phyloP scores from a whole-genome alignment of 2,329 filamentous ascomycete species.

The Scolecobasidium constrictum region DNA sequence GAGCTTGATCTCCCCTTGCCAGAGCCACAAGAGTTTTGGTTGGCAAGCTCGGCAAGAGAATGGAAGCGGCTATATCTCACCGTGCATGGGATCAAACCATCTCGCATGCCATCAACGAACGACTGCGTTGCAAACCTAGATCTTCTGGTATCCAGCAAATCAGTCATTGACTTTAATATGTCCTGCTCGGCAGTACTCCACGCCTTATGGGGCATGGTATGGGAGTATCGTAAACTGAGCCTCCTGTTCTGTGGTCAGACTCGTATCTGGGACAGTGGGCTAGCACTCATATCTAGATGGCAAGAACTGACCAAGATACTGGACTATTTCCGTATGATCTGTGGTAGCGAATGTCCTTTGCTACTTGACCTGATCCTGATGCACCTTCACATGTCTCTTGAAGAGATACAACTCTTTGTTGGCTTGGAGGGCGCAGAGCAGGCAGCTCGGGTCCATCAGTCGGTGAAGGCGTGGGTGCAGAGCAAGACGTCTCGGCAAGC shows the following conservation, averaged over 20 bases:
- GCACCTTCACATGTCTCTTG: conserved; percentile 53
- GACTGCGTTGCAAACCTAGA: conserved; percentile 36
- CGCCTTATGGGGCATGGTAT: conserved; percentile 54
- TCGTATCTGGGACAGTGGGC: too few species aligned
- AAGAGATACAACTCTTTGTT: conserved; percentile 56
- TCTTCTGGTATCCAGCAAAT: conserved; percentile 37
- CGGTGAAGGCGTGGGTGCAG: conserved; percentile 48
- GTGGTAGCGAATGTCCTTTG: conserved; percentile 13
- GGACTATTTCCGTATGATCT: background rate
- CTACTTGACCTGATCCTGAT: conserved; percentile 45
- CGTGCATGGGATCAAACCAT: conserved; percentile 18
- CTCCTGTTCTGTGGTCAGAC: background rate
- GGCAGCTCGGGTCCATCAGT: conserved; percentile 47
- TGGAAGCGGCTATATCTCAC: conserved; percentile 54
- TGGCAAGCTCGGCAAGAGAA: conserved; percentile 48
- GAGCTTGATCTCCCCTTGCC: conserved; percentile 59
- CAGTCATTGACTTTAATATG: conserved; percentile 44
- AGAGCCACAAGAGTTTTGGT: conserved; percentile 52
- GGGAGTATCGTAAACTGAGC: conserved; percentile 52
- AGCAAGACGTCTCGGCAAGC: conserved; percentile 47
- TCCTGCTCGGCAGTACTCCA: conserved; percentile 52
- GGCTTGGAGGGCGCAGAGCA: conserved; percentile 58
- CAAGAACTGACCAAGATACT: background rate
- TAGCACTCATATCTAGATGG: background rate
- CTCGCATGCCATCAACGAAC: conserved; percentile 16